Evolutionary conservation across 2,329 filamentous ascomycete genomes (phyloP).

Genomic region (Sporothrix brunneoviolacea): DNA sequence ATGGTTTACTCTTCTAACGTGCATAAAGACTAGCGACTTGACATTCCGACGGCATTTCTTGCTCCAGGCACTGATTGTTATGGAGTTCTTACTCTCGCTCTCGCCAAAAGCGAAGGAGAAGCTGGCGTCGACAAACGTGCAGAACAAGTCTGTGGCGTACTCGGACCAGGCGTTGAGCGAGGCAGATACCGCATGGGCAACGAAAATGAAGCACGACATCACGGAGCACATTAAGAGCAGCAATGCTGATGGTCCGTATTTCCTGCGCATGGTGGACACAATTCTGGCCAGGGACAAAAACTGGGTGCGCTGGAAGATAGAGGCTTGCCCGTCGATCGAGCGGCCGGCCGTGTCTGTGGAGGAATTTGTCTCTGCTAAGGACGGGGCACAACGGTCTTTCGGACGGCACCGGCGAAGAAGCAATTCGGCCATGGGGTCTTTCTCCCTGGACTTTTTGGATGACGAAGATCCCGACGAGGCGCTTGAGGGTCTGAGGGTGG

Average conservation of each 20-base stretch:
- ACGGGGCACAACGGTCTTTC: conserved; percentile 57
- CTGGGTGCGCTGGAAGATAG: conserved; percentile 97
- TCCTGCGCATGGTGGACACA: conserved; percentile 93
- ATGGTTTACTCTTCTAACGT: conserved; percentile 2
- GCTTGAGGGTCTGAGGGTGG: conserved; percentile 63
- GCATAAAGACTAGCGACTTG: conserved; percentile 71
- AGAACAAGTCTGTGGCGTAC: conserved; percentile 87
- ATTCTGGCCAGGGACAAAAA: conserved; percentile 95
- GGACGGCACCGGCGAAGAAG: conserved; percentile 69
- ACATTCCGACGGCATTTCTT: conserved; percentile 92
- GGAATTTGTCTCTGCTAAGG: conserved; percentile 64
- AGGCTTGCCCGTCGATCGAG: conserved; percentile 84
- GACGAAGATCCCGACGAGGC: conserved; percentile 53
- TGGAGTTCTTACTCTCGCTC: conserved; percentile 92
- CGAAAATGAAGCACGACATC: conserved; percentile 69
- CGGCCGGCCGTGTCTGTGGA: conserved; percentile 61
- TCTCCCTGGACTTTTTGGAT: conserved; percentile 72
- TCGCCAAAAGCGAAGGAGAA: conserved; percentile 77
- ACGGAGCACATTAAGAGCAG: conserved; percentile 76
- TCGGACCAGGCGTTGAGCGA: conserved; percentile 66
- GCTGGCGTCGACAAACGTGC: conserved; percentile 55
- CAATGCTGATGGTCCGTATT: conserved; percentile 75
- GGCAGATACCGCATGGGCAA: conserved; percentile 85
- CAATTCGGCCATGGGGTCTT: conserved; percentile 60
- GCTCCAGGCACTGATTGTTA: conserved; percentile 87